Conservation (phyloP, 108 stramenopile genomes). For the Cyclotella atomus region DNA sequence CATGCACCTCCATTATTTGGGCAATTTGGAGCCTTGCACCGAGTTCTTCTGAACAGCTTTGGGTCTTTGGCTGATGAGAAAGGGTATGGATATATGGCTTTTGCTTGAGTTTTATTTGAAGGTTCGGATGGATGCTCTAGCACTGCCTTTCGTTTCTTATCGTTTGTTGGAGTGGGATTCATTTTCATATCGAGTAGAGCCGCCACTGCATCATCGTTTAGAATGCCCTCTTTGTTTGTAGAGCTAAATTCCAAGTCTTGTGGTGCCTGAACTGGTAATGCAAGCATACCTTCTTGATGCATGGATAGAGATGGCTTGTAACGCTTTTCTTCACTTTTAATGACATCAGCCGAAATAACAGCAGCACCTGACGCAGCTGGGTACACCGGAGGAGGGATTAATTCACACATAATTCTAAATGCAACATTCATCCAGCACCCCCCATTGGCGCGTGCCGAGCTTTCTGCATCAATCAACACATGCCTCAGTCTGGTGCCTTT, state of each 20-base stretch:
- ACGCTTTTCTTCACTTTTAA: no score
- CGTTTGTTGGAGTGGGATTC: not conserved
- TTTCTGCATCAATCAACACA: not conserved
- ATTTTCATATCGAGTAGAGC: constrained; percentile 12
- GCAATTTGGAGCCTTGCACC: constrained; percentile 10
- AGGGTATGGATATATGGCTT: constrained; percentile 2
- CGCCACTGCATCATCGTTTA: constrained; percentile 10
- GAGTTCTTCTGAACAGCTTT: not conserved
- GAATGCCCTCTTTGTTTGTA: no score
- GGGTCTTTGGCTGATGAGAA: constrained; percentile 6
- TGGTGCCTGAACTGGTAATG: no score
- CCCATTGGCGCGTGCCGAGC: not conserved
- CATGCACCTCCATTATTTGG: constrained; percentile 8
- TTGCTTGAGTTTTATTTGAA: no score
- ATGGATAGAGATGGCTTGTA: no score
- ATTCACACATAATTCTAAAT: constrained; percentile 5
- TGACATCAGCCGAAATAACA: no score
- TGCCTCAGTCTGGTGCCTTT: constrained; percentile 5
- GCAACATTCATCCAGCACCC: constrained; percentile 11
- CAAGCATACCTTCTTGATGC: no score
- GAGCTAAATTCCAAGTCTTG: no score
- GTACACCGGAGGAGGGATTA: not conserved
- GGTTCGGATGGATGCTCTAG: not conserved
- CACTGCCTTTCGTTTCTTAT: constrained; percentile 4
- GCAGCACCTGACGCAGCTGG: no score